Percentiles rank a stretch among this genome's conserved stretches.
phyloP scores from a whole-genome alignment of 2,329 filamentous ascomycete genomes.

The Dendryphion nanum region DNA sequence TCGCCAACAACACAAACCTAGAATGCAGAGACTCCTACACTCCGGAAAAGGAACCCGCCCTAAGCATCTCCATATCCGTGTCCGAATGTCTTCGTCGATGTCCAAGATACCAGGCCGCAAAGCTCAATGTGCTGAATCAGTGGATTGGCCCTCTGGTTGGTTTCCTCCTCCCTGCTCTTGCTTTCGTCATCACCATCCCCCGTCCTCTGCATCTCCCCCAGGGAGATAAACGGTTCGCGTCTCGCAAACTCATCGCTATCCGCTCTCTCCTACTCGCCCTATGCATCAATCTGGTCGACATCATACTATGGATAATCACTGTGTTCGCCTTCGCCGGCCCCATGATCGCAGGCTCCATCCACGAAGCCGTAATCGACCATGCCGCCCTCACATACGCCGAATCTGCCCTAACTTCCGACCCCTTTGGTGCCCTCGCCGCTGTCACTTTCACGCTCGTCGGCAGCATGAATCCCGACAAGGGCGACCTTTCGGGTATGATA shows the following conservation, averaged over 20 bases:
- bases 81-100: constrained; percentile 28
- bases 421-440: neutral
- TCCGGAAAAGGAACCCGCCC: constrained; percentile 1
- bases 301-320: constrained; percentile 6
- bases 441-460: constrained; percentile 1
- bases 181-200: constrained; percentile 39
- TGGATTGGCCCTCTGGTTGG: constrained; percentile 37
- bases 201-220: constrained; percentile 11
- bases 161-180: constrained; percentile 38
- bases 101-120: constrained; percentile 32
- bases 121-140: constrained; percentile 20
- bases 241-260: constrained; percentile 11
- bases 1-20: constrained; percentile 1
- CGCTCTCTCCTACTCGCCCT: constrained; percentile 9
- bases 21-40: constrained; percentile 4
- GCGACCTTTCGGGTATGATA: neutral
- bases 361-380: constrained; percentile 7
- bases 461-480: constrained; percentile 1
- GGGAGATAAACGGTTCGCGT: constrained; percentile 2
- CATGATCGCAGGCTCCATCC: constrained; percentile 5
- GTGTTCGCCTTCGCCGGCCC: constrained; percentile 6
- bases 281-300: constrained; percentile 21
- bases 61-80: constrained; percentile 14
- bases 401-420: neutral
- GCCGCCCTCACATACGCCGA: constrained; percentile 3